These are phyloP conservation scores for Chlorella vulgaris DNA, from an alignment of 139 green algal genomes.

Conservation along the genomic window DNA sequence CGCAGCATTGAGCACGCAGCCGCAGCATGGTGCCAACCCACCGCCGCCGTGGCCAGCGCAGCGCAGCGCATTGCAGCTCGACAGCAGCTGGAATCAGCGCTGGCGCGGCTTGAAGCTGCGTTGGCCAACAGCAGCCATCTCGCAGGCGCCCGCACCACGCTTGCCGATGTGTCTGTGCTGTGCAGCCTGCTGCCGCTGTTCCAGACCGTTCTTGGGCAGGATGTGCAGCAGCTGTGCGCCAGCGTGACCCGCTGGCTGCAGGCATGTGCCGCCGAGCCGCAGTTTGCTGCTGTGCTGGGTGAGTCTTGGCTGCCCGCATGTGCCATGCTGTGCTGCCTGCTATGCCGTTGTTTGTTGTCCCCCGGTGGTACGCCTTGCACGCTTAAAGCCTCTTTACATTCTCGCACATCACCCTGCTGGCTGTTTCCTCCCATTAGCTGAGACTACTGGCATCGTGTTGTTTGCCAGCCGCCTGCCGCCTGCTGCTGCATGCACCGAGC, in stretches of 20 bases:
- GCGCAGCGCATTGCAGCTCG: constrained; percentile 33
- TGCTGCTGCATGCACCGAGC: no score
- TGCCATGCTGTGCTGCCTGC: background rate
- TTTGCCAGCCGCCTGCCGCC: no score
- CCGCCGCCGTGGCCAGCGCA: constrained; percentile 1
- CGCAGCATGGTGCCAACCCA: constrained; percentile 62
- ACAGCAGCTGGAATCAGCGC: constrained; percentile 15
- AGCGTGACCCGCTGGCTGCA: constrained; percentile 49
- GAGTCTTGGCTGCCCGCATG: constrained; percentile 7
- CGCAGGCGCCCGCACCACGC: constrained; percentile 37
- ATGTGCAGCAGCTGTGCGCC: constrained; percentile 40
- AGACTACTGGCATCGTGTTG: no score
- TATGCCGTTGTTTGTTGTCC: no score
- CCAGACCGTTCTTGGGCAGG: constrained; percentile 52
- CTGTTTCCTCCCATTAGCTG: no score
- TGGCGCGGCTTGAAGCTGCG: constrained; percentile 46
- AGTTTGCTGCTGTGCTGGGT: constrained; percentile 62
- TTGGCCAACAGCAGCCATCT: constrained; percentile 31
- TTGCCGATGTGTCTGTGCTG: constrained; percentile 62
- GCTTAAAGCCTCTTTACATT: no score
- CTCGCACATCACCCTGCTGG: no score
- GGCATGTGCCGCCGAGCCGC: constrained; percentile 13
- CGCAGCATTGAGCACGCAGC: constrained; percentile 45
- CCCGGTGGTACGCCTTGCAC: no score
- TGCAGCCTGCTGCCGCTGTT: constrained; percentile 53